Conservation (phyloP, 2,329 filamentous ascomycete genomes). For the Aureobasidium sp. region DNA sequence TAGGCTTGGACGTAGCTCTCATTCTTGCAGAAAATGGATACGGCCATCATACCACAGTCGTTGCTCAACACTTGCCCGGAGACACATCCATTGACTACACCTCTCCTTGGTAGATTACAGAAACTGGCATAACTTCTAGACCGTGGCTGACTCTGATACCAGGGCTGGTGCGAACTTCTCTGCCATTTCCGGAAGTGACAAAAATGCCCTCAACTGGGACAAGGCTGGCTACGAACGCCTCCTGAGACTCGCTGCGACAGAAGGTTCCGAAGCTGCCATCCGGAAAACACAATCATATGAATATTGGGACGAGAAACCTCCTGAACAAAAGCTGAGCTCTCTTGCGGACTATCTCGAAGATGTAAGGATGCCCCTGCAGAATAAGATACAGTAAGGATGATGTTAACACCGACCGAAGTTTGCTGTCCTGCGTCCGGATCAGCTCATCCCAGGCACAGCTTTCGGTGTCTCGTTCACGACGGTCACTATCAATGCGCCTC, state of each 20-base stretch:
- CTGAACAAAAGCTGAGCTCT: not conserved
- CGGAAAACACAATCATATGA: not conserved
- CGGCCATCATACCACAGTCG: not conserved
- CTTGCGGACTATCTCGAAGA: slow-evolving; percentile 1
- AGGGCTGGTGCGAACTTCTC: not conserved
- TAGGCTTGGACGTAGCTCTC: not conserved
- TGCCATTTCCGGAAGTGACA: not conserved
- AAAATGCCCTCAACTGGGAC: slow-evolving; percentile 1
- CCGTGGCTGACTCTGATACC: not conserved
- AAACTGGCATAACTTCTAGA: not conserved
- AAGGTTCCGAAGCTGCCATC: not conserved
- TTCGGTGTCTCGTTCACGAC: not conserved
- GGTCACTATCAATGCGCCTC: not conserved
- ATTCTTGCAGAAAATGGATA: not conserved
- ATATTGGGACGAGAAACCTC: not conserved
- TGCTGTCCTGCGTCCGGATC: not conserved
- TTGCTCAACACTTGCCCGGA: not conserved
- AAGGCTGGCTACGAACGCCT: slow-evolving; percentile 1
- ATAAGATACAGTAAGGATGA: too few relatives aligned
- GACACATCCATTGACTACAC: not conserved
- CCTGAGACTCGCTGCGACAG: not conserved
- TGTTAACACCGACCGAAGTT: not conserved
- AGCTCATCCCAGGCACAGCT: not conserved
- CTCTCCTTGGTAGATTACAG: not conserved
- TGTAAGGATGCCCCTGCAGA: too few relatives aligned